Evolutionary conservation across 495 filamentous ascomycete genomes (phyloP), one percentile per base, ranked within the genome.

Genomic region (Bacidia rubella): DNA sequence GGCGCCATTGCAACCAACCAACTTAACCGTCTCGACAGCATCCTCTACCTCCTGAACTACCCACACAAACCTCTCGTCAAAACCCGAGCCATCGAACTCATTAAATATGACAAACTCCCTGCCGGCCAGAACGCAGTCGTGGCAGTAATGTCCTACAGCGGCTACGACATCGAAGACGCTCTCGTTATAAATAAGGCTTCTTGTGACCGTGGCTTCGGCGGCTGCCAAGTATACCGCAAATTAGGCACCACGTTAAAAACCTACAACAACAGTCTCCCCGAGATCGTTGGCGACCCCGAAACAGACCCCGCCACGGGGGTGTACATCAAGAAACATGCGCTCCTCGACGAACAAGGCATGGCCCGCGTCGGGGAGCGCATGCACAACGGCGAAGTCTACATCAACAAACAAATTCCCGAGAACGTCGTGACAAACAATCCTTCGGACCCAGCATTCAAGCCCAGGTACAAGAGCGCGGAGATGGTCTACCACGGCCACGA

Each of bases 131-230:
- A 94, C 53, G 93, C 93, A 2, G 93, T 85, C 10, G 92, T 99
- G 27, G 92, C 92, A 9, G 93, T 99, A 60, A 97, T 97, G 93
- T 94, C 87, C 58, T 99, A 94, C 66, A 95, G 89, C 2, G 92
- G 92, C 12, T 99, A 99, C 67, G 93, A 99, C 79, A 97, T 97
- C 62, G 92, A 99, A 73, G 92, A 99, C 73, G 93, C 92, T 12
- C 74, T 99, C 3, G 90, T 99, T 1, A 63, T 99, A 52, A 99
- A 97, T 74, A 95, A 95, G 70, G 87, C 87, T 24, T 95, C 87
- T 1, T 80, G 83, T 39, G 92, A 99, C 63, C 78, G 92, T 56
- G 93, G 92, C 5, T 97, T 96, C 57, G 93, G 92, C 27, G 81
- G 92, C 15, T 95, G 90, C 63, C 93, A 97, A 60, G 93, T 99